Evolutionary conservation across 2,329 filamentous ascomycete species (phyloP), one percentile per base, ranked within the genome.

Genomic region (Nectriaceae sp.): DNA sequence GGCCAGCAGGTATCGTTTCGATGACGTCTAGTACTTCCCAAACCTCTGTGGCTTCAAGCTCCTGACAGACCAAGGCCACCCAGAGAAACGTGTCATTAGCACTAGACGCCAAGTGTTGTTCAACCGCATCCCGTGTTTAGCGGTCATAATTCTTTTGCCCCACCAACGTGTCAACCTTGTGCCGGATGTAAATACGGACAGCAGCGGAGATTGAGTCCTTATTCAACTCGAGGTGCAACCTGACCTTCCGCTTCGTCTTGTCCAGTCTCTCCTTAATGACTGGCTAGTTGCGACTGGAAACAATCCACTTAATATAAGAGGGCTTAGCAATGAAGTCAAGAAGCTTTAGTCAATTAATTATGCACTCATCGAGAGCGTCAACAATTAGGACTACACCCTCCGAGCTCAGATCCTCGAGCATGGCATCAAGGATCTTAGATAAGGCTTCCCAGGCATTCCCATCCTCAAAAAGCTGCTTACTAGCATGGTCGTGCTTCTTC

Each of bases 331-430:
- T 65, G 4, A 75, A 56, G 3, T 67, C 42, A 6, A 75, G 60
- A 29, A 77, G 69, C 33, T 59, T 56, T 10, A 6, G 11, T 19
- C 8, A 16, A 10, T 16, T n/a, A 5, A 8, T 6, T 36, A 10
- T 13, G 33, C 33, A 36, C 16, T 80, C 74, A 49, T 80, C 74
- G 0, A 80, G 70, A 3, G 70, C 74, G 56, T 79, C 73, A 24
- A 80, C 62, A 2, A 79, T 50, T 4, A 79, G 38, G 50, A 69
- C 70, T 0, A 62, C 65, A 0, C 3, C 56, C 5, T 53, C 26
- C 13, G 72, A 46, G 10, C 24, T 53, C 1, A 59, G 52, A 44
- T 76, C 70, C 37, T 65, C 22, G 2, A 80, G 47, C 13, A 79
- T 74, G 21, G 63, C 56, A 1, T 13, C 47, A 4, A 79, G 66